Evolutionary conservation across 345 rosid genomes (phyloP).

Genomic region (Kernera saxatilis): DNA sequence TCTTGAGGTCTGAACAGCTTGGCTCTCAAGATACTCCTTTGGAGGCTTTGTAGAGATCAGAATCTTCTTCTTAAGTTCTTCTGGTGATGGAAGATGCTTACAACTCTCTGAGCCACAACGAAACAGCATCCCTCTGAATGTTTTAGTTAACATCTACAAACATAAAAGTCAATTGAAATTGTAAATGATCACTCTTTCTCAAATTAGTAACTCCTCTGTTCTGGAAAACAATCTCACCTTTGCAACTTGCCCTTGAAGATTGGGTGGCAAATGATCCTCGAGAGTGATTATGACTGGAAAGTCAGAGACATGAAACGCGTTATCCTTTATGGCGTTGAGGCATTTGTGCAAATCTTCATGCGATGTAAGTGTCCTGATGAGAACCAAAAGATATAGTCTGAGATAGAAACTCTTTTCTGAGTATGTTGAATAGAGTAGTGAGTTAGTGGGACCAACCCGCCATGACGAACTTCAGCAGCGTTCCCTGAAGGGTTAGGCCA

Average conservation of each 20-base stretch:
- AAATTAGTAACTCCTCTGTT: not conserved
- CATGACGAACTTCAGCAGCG: constrained; percentile 63
- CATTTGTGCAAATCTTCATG: constrained; percentile 61
- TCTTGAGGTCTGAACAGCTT: constrained; percentile 3
- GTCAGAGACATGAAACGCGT: constrained; percentile 59
- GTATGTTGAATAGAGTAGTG: not conserved
- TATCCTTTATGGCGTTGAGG: constrained; percentile 49
- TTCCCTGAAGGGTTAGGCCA: constrained; percentile 60
- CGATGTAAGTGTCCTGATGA: constrained; percentile 55
- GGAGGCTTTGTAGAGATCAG: constrained; percentile 93
- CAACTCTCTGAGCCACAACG: constrained; percentile 31
- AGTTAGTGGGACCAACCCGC: constrained; percentile 43
- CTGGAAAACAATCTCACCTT: constrained; percentile 31
- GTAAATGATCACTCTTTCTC: not conserved
- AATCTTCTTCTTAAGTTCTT: constrained; percentile 45
- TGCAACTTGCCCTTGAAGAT: constrained; percentile 62
- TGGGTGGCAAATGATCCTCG: constrained; percentile 65
- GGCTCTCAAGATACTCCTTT: constrained; percentile 46
- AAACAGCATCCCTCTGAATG: constrained; percentile 48
- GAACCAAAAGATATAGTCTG: constrained; percentile 5
- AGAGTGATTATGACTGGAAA: constrained; percentile 82
- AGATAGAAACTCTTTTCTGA: not conserved
- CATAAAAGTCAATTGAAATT: not conserved
- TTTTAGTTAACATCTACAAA: constrained; percentile 48
- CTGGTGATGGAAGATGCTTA: constrained; percentile 63